Evolutionary conservation across 75 land plant genomes (phyloP), one percentile per base, ranked within the genome.

Genomic region (Cunninghamia lanceolata): DNA sequence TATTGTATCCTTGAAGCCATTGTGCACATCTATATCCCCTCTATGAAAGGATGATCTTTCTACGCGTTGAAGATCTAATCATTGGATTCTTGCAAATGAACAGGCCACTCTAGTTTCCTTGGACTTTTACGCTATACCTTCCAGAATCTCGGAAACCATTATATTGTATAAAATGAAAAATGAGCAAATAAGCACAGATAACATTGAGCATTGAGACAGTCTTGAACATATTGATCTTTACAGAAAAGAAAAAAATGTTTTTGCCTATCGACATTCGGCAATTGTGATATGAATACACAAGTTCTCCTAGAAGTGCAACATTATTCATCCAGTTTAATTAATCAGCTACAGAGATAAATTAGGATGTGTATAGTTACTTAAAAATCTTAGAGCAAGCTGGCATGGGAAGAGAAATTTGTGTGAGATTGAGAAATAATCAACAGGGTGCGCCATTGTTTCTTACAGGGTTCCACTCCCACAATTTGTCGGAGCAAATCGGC

Each of bases 381-480:
- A 25, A 28, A 43, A 43, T 43, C 46, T 54, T 54, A 0, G 19
- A 54, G 21, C 16, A 54, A 63, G 28, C n/a, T 63, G 30, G 0
- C 9, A 63, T 63, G 28, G 30, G 25, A 63, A 63, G n/a, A 25
- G 68, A 63, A 63, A 63, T 25, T 19, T 63, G 53, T 25, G 28
- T 63, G 75, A 73, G 34, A 79, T 79, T 45, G 52, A 15, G 1
- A 42, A 42, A 45, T 80, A 80, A 80, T 80, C 52, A 80, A n/a
- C 50, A 28, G 47, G 32, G 32, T 25, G 82, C 30, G 34, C 82
- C 82, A n/a, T 80, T 28, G 50, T 80, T 80, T 45, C 82, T 45
- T 13, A 80, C 82, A 28, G 50, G 50, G 32, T 45, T 80, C 50
- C 52, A 80, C 32, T 80, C 82, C 35, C 82, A 80, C 25, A 80